Conservation (phyloP, 495 filamentous ascomycete species). For the Niebla homalea region DNA sequence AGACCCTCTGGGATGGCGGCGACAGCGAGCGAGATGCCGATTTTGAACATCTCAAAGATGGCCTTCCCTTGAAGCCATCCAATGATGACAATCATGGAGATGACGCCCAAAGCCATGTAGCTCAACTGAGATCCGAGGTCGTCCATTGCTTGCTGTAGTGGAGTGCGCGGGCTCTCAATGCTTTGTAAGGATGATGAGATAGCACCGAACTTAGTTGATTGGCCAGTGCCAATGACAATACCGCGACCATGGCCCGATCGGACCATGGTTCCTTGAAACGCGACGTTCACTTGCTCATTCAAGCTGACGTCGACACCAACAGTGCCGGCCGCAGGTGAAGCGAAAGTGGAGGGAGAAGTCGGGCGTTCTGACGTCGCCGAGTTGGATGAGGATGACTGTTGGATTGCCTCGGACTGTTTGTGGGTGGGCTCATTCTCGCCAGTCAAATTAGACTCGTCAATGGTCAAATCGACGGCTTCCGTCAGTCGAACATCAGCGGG, state of each 20-base stretch:
- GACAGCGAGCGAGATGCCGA: conserved; percentile 91
- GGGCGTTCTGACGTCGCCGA: conserved; percentile 26
- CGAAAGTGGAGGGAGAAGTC: conserved; percentile 42
- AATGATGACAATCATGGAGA: conserved; percentile 78
- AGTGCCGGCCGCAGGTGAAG: conserved; percentile 45
- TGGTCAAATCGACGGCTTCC: conserved; percentile 68
- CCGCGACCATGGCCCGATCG: conserved; percentile 93
- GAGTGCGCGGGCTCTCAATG: conserved; percentile 88
- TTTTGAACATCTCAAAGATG: conserved; percentile 91
- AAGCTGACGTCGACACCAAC: conserved; percentile 52
- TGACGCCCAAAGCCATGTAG: conserved; percentile 90
- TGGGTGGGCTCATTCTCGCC: conserved; percentile 89
- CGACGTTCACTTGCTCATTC: conserved; percentile 67
- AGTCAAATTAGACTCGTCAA: conserved; percentile 95
- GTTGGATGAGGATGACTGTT: conserved; percentile 9
- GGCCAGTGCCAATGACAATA: conserved; percentile 86
- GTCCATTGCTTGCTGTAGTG: conserved; percentile 94
- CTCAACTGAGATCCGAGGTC: conserved; percentile 85
- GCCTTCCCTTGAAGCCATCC: conserved; percentile 80
- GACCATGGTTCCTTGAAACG: conserved; percentile 96
- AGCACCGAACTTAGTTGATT: conserved; percentile 88
- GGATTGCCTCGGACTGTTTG: conserved; percentile 54
- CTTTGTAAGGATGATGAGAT: conserved; percentile 85
- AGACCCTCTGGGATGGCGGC: conserved; percentile 95
- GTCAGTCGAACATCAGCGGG: conserved; percentile 95